phyloP scores from a whole-genome alignment of 1,284 basidiomycete genomes.

The Trichosporon inkin region DNA sequence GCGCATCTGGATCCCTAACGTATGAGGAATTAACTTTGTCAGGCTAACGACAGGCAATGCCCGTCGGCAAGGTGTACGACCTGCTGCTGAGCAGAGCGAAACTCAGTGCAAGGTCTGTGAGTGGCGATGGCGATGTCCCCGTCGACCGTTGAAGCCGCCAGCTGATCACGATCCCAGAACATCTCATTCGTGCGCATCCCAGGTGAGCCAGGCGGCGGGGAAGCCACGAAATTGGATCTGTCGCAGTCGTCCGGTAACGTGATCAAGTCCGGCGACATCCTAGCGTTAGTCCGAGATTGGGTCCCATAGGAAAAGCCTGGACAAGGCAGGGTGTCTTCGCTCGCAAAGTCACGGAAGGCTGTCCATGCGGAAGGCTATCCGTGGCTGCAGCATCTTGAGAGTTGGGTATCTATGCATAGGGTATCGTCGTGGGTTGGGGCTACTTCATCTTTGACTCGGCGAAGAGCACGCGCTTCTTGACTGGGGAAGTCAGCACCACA shows the following conservation, averaged over 20 bases:
- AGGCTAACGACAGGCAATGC: constrained; percentile 25
- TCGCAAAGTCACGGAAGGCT: not conserved
- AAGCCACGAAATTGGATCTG: constrained; percentile 16
- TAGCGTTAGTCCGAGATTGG: constrained; percentile 27
- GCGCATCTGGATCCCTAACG: constrained; percentile 29
- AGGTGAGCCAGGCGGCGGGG: constrained; percentile 12
- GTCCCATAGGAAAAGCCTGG: not conserved
- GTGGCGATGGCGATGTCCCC: not conserved
- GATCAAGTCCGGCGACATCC: constrained; percentile 26
- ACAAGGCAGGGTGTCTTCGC: too few relatives aligned
- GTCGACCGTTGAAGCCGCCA: not conserved
- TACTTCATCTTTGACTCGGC: constrained; percentile 62
- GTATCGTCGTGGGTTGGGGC: constrained; percentile 1
- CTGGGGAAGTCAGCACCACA: constrained; percentile 46
- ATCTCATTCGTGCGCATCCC: constrained; percentile 22
- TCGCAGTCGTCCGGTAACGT: constrained; percentile 20
- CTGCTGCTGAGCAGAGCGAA: constrained; percentile 22
- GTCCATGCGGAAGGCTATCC: not conserved
- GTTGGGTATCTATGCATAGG: constrained; percentile 25
- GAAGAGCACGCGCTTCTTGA: constrained; percentile 68
- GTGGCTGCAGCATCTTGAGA: not conserved
- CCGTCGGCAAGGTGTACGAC: constrained; percentile 32
- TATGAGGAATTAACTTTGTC: constrained; percentile 10
- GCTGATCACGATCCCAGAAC: constrained; percentile 16
- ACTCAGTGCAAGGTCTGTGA: constrained; percentile 7